A percentile compares a stretch with the other conserved stretches of the same genome.
These are phyloP conservation scores for Martiniozyma asiatica DNA, from an alignment of 1,139 yeast genomes.

Conservation along the genomic window DNA sequence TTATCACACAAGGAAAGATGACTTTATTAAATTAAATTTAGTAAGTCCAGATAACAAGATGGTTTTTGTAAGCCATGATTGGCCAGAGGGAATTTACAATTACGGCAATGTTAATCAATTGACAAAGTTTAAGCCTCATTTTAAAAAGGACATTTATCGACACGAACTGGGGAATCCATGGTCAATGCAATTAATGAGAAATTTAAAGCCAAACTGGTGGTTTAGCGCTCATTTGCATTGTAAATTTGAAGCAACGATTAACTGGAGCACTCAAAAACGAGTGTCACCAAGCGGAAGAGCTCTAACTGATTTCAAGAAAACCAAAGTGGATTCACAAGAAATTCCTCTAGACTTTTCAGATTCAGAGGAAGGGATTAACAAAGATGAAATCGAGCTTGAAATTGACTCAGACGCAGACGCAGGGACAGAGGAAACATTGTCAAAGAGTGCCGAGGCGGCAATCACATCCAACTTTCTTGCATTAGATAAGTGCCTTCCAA, in stretches of 20 bases:
- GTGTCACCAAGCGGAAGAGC: background rate
- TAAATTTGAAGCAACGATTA: conserved; percentile 44
- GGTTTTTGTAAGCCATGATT: conserved; percentile 71
- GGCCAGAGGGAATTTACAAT: conserved; percentile 78
- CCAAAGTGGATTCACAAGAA: conserved; percentile 16
- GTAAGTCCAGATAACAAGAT: conserved; percentile 19
- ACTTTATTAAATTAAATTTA: conserved; percentile 42
- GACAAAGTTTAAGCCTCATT: conserved; percentile 51
- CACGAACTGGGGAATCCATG: conserved; percentile 68
- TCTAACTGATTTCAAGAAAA: background rate
- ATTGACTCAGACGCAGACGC: conserved; percentile 14
- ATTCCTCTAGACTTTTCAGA: conserved; percentile 21
- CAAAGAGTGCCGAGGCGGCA: conserved; percentile 31
- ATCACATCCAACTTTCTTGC: too few relatives aligned
- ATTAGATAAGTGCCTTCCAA: conserved; percentile 70
- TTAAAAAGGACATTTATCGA: conserved; percentile 46
- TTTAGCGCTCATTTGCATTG: conserved; percentile 86
- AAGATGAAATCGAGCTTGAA: conserved; percentile 32
- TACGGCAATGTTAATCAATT: conserved; percentile 45
- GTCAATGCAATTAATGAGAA: conserved; percentile 41
- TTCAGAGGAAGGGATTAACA: conserved; percentile 5
- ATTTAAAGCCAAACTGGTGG: conserved; percentile 63
- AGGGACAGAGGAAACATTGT: conserved; percentile 10
- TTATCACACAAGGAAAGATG: conserved; percentile 66
- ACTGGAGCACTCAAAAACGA: conserved; percentile 18